phyloP scores from a whole-genome alignment of 202 grass and related monocot genomes.

The Sporobolus alterniflorus region DNA sequence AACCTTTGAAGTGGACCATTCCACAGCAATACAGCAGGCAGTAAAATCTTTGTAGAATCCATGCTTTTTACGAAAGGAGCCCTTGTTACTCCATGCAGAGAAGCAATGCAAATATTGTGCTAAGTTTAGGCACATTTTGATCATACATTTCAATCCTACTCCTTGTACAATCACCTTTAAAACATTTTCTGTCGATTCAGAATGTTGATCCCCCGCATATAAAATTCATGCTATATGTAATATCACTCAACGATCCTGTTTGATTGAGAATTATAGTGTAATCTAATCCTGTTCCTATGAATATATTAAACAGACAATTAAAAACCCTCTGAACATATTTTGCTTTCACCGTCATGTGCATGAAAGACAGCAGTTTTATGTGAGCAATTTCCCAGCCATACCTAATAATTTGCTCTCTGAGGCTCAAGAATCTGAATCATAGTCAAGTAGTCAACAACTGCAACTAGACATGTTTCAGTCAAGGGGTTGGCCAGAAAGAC shows the following conservation, averaged over 20 bases:
- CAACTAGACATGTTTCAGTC: neutral
- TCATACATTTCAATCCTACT: slow-evolving; percentile 23
- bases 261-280: neutral
- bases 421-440: neutral
- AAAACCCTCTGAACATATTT: neutral
- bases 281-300: neutral
- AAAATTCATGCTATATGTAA: neutral
- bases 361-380: neutral
- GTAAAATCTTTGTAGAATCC: slow-evolving; percentile 66
- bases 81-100: slow-evolving; percentile 52
- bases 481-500: neutral
- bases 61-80: slow-evolving; percentile 55
- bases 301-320: neutral
- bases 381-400: neutral
- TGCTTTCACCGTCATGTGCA: neutral
- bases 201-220: neutral
- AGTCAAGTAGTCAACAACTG: neutral
- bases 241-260: neutral
- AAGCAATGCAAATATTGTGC: slow-evolving; percentile 39
- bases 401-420: neutral
- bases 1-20: slow-evolving; percentile 52
- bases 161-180: neutral
- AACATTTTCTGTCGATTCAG: slow-evolving; percentile 9
- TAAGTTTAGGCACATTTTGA: slow-evolving; percentile 16
- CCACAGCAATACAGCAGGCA: slow-evolving; percentile 60